phyloP scores from a whole-genome alignment of 2,329 filamentous ascomycete genomes.

The Zymoseptoria pseudotritici region DNA sequence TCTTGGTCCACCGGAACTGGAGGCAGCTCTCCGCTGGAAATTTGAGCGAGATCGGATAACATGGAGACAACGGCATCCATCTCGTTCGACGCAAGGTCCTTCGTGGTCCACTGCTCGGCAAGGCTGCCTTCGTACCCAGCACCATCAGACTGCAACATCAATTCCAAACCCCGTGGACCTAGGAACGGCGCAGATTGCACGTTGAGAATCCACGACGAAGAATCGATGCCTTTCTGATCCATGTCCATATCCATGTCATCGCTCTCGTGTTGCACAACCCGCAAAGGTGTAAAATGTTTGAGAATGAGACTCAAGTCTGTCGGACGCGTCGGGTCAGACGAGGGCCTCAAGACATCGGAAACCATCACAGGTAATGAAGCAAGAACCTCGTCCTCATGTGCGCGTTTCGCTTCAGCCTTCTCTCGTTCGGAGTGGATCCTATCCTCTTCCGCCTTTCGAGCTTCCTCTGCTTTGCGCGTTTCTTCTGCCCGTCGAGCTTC shows the following conservation, averaged over 20 bases:
- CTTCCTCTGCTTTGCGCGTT: constrained; percentile 12
- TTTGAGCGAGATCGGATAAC: not conserved
- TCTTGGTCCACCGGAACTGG: constrained; percentile 3
- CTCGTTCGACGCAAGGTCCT: constrained; percentile 10
- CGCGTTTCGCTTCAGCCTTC: constrained; percentile 16
- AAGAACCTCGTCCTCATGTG: constrained; percentile 16
- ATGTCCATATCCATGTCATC: not conserved
- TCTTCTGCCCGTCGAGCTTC: constrained; percentile 19
- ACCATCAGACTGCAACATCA: constrained; percentile 18
- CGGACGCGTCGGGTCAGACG: constrained; percentile 8
- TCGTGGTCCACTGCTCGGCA: constrained; percentile 18
- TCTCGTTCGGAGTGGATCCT: constrained; percentile 11
- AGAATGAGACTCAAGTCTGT: constrained; percentile 11
- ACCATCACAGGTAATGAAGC: constrained; percentile 19
- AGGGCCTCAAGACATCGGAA: constrained; percentile 15
- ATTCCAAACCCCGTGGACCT: constrained; percentile 22
- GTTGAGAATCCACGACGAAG: constrained; percentile 23
- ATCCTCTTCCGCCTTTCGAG: constrained; percentile 12
- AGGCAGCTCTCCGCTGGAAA: constrained; percentile 2
- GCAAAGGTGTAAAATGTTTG: constrained; percentile 21
- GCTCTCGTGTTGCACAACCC: constrained; percentile 15
- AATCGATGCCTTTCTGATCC: constrained; percentile 6
- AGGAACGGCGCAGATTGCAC: constrained; percentile 26
- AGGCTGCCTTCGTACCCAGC: constrained; percentile 18
- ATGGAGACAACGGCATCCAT: constrained; percentile 8